These are phyloP conservation scores for Lactarius indigo DNA, from an alignment of 768 basidiomycete genomes.

Conservation along the genomic window DNA sequence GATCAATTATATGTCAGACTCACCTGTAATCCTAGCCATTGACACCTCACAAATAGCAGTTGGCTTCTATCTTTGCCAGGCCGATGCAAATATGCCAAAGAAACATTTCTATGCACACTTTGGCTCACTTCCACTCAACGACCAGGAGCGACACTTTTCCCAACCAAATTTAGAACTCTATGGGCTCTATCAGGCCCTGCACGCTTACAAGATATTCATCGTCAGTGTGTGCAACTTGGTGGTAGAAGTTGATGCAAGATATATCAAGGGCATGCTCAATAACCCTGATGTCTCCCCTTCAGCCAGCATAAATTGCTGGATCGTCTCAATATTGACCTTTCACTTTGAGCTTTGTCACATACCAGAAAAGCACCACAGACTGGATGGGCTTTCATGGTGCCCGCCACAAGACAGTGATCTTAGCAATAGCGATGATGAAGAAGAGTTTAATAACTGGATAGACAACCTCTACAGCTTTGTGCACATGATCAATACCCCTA, in stretches of 20 bases:
- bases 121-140: conserved; percentile 39
- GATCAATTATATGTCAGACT: no score
- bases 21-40: no score
- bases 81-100: conserved; percentile 19
- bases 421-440: background rate
- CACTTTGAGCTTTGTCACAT: conserved; percentile 38
- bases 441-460: background rate
- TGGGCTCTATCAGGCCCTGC: conserved; percentile 24
- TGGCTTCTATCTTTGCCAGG: conserved; percentile 32
- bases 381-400: conserved; percentile 34
- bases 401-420: background rate
- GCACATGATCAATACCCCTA: background rate
- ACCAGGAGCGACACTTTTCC: conserved; percentile 24
- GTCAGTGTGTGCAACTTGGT: conserved; percentile 29
- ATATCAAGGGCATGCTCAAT: conserved; percentile 40
- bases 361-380: conserved; percentile 28
- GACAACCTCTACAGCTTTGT: background rate
- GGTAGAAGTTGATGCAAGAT: conserved; percentile 38
- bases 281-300: conserved; percentile 38
- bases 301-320: conserved; percentile 41
- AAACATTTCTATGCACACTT: conserved; percentile 33
- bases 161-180: conserved; percentile 33
- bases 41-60: no score
- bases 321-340: conserved; percentile 38
- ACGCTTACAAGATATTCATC: conserved; percentile 26